Evolutionary conservation across 495 filamentous ascomycete genomes (phyloP), one percentile per base, ranked within the genome.

Genomic region (Pseudotulostoma volvatum): DNA sequence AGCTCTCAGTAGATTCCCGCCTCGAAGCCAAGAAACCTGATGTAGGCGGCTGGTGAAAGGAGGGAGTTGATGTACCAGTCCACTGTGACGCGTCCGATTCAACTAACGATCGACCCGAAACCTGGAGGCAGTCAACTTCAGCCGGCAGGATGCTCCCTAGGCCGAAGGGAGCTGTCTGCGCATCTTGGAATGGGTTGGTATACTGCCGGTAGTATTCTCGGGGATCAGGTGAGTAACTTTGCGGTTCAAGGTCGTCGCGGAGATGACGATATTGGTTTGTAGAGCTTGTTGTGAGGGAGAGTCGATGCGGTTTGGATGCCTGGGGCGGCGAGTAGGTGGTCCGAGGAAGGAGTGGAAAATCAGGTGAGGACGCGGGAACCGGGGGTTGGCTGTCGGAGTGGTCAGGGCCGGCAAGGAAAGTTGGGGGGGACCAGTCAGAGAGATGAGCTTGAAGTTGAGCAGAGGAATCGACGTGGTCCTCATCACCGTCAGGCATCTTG

Each of bases 171-270:
- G 46, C 53, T 35, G 51, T 48, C 33, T 53, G 46, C 21, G 37
- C 28, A 28, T 37, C 36, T 16, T 37, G 36, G 21, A 52, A 51
- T 34, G 49, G 44, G 31, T 54, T 37, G 25, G 44, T 45, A 41
- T 55, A 53, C 35, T 48, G 55, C 33, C 66, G 61, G 47, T 73
- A 74, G 48, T 60, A 73, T 9, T 70, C 67, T 51, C 66, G 66
- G 11, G 67, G 70, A 47, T 74, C 64, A 25, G 68, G 59, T 19
- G 64, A 70, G 18, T 52, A 42, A 39, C 54, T 54, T 21, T 55
- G 46, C 41, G 36, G 43, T 35, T 45, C 23, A 37, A 35, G 30
- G 18, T 31, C 14, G 30, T 18, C 14, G 37, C 37, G 7, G 16
- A 20, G 25, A 25, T 9, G 8, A 9, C 36, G 38, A 42, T 20